A percentile compares a stretch with the other conserved stretches of the same genome.
Conservation (phyloP, 139 green algal genomes). For the Coelastrella sp. region DNA sequence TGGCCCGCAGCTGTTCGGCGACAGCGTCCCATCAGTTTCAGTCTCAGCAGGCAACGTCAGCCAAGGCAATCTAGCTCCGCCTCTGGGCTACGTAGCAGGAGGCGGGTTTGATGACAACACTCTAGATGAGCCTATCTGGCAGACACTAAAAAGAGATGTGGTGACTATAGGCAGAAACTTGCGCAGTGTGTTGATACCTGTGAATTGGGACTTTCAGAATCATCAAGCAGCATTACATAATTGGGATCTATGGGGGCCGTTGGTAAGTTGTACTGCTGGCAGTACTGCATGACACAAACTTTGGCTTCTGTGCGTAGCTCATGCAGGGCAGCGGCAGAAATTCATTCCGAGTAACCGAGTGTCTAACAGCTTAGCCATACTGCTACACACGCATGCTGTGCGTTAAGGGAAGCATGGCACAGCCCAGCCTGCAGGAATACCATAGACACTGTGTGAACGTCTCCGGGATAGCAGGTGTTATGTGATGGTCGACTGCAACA, state of each 20-base stretch:
- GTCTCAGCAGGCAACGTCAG: not conserved
- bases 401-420: too few relatives aligned
- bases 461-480: too few relatives aligned
- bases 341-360: too few relatives aligned
- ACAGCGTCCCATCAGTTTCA: conserved; percentile 38
- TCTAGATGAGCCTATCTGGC: conserved; percentile 91
- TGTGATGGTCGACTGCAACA: too few relatives aligned
- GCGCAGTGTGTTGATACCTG: conserved; percentile 83
- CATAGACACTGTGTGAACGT: too few relatives aligned
- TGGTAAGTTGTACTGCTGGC: too few relatives aligned
- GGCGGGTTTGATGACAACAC: conserved; percentile 75
- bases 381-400: too few relatives aligned
- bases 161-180: conserved; percentile 89
- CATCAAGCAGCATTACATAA: conserved; percentile 87
- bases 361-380: too few relatives aligned
- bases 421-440: too few relatives aligned
- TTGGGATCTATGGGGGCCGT: conserved; percentile 98
- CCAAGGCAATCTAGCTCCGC: not conserved
- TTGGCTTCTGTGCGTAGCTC: too few relatives aligned
- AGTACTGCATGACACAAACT: too few relatives aligned
- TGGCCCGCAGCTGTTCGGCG: conserved; percentile 43
- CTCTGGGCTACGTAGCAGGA: not conserved
- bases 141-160: conserved; percentile 93
- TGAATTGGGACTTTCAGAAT: conserved; percentile 78
- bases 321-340: not conserved